phyloP scores from a whole-genome alignment of 2,329 filamentous ascomycete species.

The Colletotrichum sp. region DNA sequence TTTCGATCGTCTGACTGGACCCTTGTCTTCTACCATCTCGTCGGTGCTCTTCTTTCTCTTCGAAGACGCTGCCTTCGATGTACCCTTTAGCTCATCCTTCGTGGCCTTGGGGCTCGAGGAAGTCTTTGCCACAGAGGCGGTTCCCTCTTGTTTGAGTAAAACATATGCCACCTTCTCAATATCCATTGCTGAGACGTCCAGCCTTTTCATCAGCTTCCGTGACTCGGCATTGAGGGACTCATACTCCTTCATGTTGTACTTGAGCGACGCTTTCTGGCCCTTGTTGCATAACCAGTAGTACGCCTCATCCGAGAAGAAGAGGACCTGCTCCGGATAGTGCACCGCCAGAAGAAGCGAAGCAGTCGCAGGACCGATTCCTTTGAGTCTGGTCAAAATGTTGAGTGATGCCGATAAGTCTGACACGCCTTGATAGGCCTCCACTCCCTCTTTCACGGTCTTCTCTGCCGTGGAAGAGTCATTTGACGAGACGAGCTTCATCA shows the following conservation, averaged over 20 bases:
- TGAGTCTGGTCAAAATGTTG: slow-evolving; percentile 62
- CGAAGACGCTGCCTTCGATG: slow-evolving; percentile 13
- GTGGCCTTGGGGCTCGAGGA: neutral
- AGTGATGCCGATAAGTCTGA: slow-evolving; percentile 48
- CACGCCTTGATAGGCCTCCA: slow-evolving; percentile 47
- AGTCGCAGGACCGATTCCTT: slow-evolving; percentile 80
- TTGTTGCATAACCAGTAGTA: slow-evolving; percentile 73
- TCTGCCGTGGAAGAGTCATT: slow-evolving; percentile 59
- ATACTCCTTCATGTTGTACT: slow-evolving; percentile 76
- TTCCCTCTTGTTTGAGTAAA: slow-evolving; percentile 52
- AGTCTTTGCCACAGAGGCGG: neutral
- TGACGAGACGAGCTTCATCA: slow-evolving; percentile 65
- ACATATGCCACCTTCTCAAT: slow-evolving; percentile 77
- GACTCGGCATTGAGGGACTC: slow-evolving; percentile 53
- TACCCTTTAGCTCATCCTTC: neutral
- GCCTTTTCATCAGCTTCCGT: slow-evolving; percentile 46
- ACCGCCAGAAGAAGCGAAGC: slow-evolving; percentile 76
- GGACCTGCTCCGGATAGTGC: slow-evolving; percentile 60
- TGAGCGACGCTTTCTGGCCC: slow-evolving; percentile 59
- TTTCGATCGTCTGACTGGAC: slow-evolving; percentile 29
- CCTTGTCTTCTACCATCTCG: slow-evolving; percentile 21
- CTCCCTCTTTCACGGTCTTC: slow-evolving; percentile 56
- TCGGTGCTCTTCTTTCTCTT: slow-evolving; percentile 26
- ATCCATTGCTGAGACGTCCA: slow-evolving; percentile 63
- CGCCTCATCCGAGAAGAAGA: slow-evolving; percentile 84